phyloP scores from a whole-genome alignment of 2,329 filamentous ascomycete species.

The Huntiella decipiens region DNA sequence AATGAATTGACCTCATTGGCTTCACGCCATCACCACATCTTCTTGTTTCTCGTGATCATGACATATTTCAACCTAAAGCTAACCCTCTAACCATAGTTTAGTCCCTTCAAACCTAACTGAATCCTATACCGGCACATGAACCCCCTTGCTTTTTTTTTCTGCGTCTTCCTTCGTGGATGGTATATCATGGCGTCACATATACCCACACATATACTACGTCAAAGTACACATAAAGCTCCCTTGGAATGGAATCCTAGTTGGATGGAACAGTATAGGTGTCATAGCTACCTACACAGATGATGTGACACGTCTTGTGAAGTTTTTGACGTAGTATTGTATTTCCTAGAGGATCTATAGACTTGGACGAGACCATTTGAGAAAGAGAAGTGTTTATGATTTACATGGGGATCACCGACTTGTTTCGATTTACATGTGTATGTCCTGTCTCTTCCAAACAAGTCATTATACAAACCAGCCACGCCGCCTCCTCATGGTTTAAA shows the following conservation, averaged over 20 bases:
- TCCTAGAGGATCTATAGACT: not conserved
- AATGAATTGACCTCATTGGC: not conserved
- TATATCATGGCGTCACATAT: not conserved
- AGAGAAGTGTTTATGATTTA: not conserved
- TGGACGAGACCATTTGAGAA: not conserved
- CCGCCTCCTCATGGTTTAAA: not conserved
- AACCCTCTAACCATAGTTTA: slow-evolving; percentile 1
- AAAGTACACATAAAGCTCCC: not conserved
- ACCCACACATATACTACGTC: not conserved
- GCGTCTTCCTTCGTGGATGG: too few relatives aligned
- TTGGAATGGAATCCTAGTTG: not conserved
- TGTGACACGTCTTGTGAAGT: not conserved
- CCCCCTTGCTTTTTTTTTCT: too few relatives aligned
- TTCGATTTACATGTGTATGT: not conserved
- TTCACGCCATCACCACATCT: not conserved
- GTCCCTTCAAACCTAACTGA: not conserved
- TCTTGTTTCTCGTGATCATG: not conserved
- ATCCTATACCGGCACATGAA: not conserved
- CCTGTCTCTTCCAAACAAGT: not conserved
- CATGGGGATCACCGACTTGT: not conserved
- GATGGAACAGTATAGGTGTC: not conserved
- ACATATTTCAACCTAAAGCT: not conserved
- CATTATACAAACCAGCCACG: not conserved
- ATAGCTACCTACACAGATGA: not conserved
- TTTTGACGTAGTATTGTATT: not conserved